Base-by-base conservation (phyloP, 1,139 yeast genomes). In the Yarrowia galli region DNA sequence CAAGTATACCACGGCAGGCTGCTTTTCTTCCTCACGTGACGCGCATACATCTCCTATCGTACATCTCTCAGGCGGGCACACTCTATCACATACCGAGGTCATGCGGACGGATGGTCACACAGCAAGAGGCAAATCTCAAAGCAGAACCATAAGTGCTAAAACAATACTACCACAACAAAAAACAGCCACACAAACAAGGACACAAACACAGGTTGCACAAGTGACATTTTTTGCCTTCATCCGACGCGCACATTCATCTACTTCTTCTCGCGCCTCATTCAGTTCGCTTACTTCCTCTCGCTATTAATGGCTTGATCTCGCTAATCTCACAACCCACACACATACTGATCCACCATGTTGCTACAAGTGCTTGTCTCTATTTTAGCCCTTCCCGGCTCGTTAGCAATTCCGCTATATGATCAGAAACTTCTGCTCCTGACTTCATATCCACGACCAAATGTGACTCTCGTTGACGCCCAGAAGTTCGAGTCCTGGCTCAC, bases 401-500 rank as follows among this genome's bases (percentile, higher is more conserved):
- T 6, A 2, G 35, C 36, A 5, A 25, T n/a, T 2, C 46, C 61
- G 13, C 10, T 36, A 12, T 2, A 12, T 8, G 46, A n/a, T 13
- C 64, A 58, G 32, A 58, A 51, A n/a, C 49, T 51, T 6, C 28
- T 58, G 15, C 12, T 43, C 3, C 28, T 8, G n/a, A 3, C 45
- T 15, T 51, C 43, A 3, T 43, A 28, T 20, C 16, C 45, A 2
- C 43, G 65, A 7, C 66, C 56, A 10, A 61, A 61, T 15, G 66
- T 61, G 22, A 61, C 75, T 10, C 68, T 74, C 25, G 68, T 75
- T 6, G 72, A 74, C 3, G 68, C 65, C 23, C 76, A 76, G n/a
- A 81, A 80, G 53, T 87, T 87, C 72, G 84, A 84, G 49, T 70
- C 74, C 12, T 91, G 97, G 97, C 71, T 89, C 2, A 72, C 71